Conservation (phyloP, 2,329 filamentous ascomycete genomes). For the Exophiala spinifera region DNA sequence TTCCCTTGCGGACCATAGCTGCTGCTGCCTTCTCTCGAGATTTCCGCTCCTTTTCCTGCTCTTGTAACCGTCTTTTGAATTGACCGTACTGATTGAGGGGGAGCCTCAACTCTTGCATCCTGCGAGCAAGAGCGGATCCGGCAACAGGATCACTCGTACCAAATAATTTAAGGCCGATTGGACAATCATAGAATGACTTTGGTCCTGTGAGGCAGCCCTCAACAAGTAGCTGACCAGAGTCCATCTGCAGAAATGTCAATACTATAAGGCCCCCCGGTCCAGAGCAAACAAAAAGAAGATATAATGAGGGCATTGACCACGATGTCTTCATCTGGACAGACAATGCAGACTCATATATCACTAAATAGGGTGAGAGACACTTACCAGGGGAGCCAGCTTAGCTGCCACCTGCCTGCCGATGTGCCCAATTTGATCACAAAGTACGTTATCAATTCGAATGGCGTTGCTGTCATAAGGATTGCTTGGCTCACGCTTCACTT, state of each 20-base stretch:
- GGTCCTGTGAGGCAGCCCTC: conserved; percentile 68
- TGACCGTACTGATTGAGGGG: conserved; percentile 52
- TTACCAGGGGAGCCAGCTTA: conserved; percentile 60
- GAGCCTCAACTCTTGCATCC: conserved; percentile 64
- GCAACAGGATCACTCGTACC: conserved; percentile 59
- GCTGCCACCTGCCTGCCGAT: conserved; percentile 63
- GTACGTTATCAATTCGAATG: conserved; percentile 74
- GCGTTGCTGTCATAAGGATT: conserved; percentile 74
- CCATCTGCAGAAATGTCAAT: conserved; percentile 33
- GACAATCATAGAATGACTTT: conserved; percentile 69
- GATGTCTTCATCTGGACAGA: too few relatives aligned
- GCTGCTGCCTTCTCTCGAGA: conserved; percentile 29
- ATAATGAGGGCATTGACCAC: too few relatives aligned
- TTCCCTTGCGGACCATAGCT: conserved; percentile 21
- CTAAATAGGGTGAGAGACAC: too few relatives aligned
- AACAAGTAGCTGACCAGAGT: conserved; percentile 58
- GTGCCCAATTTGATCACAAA: conserved; percentile 73
- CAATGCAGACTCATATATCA: too few relatives aligned
- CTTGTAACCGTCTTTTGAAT: conserved; percentile 53
- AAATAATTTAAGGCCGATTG: conserved; percentile 65
- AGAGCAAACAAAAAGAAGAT: too few relatives aligned
- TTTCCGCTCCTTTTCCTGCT: conserved; percentile 49
- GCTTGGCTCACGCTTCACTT: conserved; percentile 61
- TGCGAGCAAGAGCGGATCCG: conserved; percentile 55
- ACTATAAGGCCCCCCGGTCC: too few relatives aligned